Base-by-base conservation (phyloP, 2,329 filamentous ascomycete genomes). In the Fusarium sp. region DNA sequence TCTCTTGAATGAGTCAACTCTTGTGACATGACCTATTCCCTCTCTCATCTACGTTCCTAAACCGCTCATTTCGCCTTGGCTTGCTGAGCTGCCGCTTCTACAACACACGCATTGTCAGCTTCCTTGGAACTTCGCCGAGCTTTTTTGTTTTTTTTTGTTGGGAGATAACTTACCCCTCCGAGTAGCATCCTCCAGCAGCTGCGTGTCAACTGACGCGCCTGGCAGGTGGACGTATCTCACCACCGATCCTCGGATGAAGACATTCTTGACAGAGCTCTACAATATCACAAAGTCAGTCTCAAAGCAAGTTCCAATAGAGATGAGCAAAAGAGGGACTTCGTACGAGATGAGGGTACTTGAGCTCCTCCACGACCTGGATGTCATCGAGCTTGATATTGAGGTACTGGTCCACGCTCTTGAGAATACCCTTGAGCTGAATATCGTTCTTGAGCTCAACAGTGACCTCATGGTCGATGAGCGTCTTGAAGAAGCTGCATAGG, bases 361-460 rank as follows among this genome's bases (percentile, higher is more conserved):
- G 84, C 83, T 98, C 94, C 72, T 99, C 95, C 26, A 97, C 88
- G 33, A 98, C 95, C 68, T 91, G 88, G 66, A 98, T 97, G 77
- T 98, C 94, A 78, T 99, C 96, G 51, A 99, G 89, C 86, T 98
- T 98, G 84, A 99, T 98, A 84, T 99, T 99, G 78, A 99, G 89
- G 83, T 97, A 99, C 84, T 98, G 96, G 80, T 99, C 96, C 72
- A 99, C 95, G 78, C 93, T 97, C 86, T 98, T 99, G 72, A 99
- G 87, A 36, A 91, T 97, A 72, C 96, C 96, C 75, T 93, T 93
- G 80, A 99, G 97, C 79, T 95, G 94, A 75, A 99, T 97, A 83
- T 99, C 96, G 81, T 99, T 99, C 84, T 99, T 99, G 80, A 99
- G 92, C 85, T 99, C 96, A 79, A 99, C 94, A 46, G 95, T 98